phyloP scores from a whole-genome alignment of 129 eudicot genomes.

The Tagetes patula region DNA sequence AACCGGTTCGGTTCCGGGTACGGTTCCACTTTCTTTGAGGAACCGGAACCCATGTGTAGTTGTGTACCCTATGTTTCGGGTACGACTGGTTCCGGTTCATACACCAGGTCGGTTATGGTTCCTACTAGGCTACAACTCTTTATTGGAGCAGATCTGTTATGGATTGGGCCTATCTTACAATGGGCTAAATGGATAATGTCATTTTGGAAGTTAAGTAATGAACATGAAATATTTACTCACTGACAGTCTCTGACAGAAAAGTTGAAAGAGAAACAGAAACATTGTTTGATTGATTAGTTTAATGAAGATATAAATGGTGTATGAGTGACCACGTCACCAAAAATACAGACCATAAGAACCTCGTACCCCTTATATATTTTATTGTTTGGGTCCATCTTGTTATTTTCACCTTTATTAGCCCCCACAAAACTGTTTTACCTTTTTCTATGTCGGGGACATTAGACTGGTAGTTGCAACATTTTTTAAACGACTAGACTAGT shows the following conservation, averaged over 20 bases:
- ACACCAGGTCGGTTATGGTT: too few relatives aligned
- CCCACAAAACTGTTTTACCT: constrained; percentile 9
- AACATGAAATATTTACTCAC: background rate
- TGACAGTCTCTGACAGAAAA: too few relatives aligned
- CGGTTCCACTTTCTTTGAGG: too few relatives aligned
- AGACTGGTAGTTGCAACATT: background rate
- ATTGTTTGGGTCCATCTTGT: constrained; percentile 23
- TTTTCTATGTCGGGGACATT: constrained; percentile 24
- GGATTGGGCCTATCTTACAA: constrained; percentile 17
- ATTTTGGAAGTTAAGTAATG: background rate
- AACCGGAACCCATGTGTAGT: too few relatives aligned
- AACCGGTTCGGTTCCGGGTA: too few relatives aligned
- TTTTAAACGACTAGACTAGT: background rate
- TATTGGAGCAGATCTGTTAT: background rate
- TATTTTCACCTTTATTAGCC: background rate
- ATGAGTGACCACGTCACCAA: constrained; percentile 32
- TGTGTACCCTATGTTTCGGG: too few relatives aligned
- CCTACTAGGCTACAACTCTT: too few relatives aligned
- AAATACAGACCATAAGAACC: constrained; percentile 39
- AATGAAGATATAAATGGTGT: constrained; percentile 23
- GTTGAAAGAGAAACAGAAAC: background rate
- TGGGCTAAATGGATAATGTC: constrained; percentile 10
- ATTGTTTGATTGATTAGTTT: constrained; percentile 15
- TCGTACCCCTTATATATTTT: constrained; percentile 30
- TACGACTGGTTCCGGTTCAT: too few relatives aligned